Percentiles rank a stretch among this genome's conserved stretches.
phyloP scores from a whole-genome alignment of 2,329 filamentous ascomycete species.

The Hypoxylon sp. region DNA sequence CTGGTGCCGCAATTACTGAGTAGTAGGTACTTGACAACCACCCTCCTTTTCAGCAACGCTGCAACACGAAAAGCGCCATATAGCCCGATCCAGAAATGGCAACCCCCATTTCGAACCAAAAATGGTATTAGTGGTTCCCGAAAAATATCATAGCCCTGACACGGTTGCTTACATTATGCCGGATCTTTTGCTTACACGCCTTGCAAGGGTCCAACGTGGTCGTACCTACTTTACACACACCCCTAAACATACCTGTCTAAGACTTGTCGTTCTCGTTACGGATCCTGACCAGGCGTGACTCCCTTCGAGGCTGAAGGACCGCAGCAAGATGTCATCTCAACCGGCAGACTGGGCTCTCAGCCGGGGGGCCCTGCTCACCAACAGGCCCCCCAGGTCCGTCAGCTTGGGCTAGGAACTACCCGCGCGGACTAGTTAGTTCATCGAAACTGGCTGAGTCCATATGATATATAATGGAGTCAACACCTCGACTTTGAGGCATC shows the following conservation, averaged over 20 bases:
- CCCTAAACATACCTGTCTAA: slow-evolving; percentile 25
- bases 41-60: slow-evolving; percentile 20
- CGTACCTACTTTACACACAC: slow-evolving; percentile 16
- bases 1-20: slow-evolving; percentile 19
- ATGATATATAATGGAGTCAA: too few species aligned
- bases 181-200: slow-evolving; percentile 7
- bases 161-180: slow-evolving; percentile 15
- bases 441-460: slow-evolving; percentile 24
- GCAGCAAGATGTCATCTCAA: slow-evolving; percentile 23
- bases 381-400: slow-evolving; percentile 26
- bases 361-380: slow-evolving; percentile 31
- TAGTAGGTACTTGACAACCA: background rate
- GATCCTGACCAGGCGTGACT: slow-evolving; percentile 33
- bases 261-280: slow-evolving; percentile 35
- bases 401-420: slow-evolving; percentile 30
- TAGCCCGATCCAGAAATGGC: slow-evolving; percentile 29
- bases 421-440: slow-evolving; percentile 27
- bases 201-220: slow-evolving; percentile 32
- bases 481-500: slow-evolving; percentile 42
- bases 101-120: slow-evolving; percentile 21
- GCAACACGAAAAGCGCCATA: slow-evolving; percentile 20
- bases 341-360: slow-evolving; percentile 34
- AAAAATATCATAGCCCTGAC: slow-evolving; percentile 25
- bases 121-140: slow-evolving; percentile 8
- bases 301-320: slow-evolving; percentile 36